Evolutionary conservation across 192 early-diverging fungal genomes (phyloP), one percentile per base, ranked within the genome.

Genomic region (Gamsiella multidivaricata): DNA sequence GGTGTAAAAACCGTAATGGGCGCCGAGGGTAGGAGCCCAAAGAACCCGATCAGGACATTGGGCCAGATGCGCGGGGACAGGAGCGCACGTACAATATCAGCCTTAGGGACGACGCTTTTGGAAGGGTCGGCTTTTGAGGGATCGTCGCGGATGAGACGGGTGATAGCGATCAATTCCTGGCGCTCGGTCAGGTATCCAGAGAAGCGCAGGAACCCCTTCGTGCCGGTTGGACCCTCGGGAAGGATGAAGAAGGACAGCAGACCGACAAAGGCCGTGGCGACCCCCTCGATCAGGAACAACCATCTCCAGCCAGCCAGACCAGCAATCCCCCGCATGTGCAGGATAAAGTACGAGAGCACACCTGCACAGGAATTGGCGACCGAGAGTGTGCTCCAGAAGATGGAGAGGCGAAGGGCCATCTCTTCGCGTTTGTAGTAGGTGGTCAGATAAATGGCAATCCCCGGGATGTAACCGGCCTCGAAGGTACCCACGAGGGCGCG

Each of bases 231-330:
- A 31, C 68, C 78, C n/a, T 80, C 75, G n/a, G 88, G 88, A 3
- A 91, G 63, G 64, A 80, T 86, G 51, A 86, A 90, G 69, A 82
- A 87, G 12, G 86, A 81, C 26, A 85, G 15, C 32, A 84, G 20
- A 17, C 84, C 85, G 25, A 88, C 39, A 26, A 87, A 32, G 18
- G 84, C 64, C 3, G 90, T 90, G 17, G 80, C 70, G 15, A 86
- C 33, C 12, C 89, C 91, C 37, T 91, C 91, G 53, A 92, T 72
- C 37, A 87, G 32, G 69, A 91, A 91, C 6, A 91, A 59, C 91
- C 91, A 92, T 32, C 85, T 82, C 91, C 91, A 92, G 9, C 88
- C 91, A 25, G 83, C 69, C 3, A 89, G 66, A 46, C 85, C 86
- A 39, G 60, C 81, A 29, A 81, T 65, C 28, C 88, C 87, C 23